These are phyloP conservation scores for Oryza punctata DNA, from an alignment of 176 grass and related monocot genomes.

Conservation along the genomic window DNA sequence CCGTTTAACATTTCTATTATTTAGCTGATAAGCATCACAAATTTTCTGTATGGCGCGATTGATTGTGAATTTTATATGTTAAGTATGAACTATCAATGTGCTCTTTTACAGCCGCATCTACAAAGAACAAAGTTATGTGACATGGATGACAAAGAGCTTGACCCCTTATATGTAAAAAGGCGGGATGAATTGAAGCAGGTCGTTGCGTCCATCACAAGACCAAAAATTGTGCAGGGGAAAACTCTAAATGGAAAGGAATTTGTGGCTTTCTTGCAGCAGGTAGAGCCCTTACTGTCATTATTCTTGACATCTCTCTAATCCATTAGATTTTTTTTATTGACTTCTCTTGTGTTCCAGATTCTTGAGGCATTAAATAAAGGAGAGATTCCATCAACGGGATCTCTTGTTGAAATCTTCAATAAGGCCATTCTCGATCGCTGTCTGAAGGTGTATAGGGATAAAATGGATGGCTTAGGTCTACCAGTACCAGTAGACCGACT, in stretches of 20 bases:
- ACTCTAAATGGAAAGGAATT: slow-evolving; percentile 89
- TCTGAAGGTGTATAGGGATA: slow-evolving; percentile 73
- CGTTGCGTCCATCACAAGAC: slow-evolving; percentile 74
- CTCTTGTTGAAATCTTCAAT: slow-evolving; percentile 96
- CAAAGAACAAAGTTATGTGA: slow-evolving; percentile 99
- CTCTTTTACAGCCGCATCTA: slow-evolving; percentile 84
- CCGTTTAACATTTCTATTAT: not conserved
- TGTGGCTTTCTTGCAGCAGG: slow-evolving; percentile 88
- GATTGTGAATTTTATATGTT: not conserved
- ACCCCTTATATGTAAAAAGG: slow-evolving; percentile 70
- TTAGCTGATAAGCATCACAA: not conserved
- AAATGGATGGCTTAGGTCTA: slow-evolving; percentile 70
- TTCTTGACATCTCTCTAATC: not conserved
- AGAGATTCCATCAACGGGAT: slow-evolving; percentile 92
- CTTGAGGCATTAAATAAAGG: slow-evolving; percentile 98
- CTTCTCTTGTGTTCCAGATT: slow-evolving; percentile 63
- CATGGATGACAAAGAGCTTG: slow-evolving; percentile 83
- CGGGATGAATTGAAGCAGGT: slow-evolving; percentile 88
- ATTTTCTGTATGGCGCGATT: not conserved
- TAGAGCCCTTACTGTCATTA: slow-evolving; percentile 34
- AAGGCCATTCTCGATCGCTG: slow-evolving; percentile 93
- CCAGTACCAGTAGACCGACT: slow-evolving; percentile 74
- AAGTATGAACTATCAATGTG: not conserved
- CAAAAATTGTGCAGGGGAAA: slow-evolving; percentile 90
- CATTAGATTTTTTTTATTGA: not conserved